Conservation (phyloP, 345 rosid species). For the Brassica napus region DNA sequence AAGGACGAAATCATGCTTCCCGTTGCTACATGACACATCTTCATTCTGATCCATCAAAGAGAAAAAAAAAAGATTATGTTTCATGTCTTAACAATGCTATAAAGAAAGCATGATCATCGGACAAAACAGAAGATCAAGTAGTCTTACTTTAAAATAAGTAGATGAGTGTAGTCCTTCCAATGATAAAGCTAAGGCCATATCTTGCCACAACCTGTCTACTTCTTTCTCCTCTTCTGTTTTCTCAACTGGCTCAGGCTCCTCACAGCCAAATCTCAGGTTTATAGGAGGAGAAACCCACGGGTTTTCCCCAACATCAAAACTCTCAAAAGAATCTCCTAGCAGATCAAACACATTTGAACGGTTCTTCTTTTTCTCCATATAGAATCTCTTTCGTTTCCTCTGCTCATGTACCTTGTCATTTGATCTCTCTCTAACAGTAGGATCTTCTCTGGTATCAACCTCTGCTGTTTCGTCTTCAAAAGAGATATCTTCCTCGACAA, state of each 20-base stretch:
- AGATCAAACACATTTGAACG: not conserved
- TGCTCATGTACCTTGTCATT: not conserved
- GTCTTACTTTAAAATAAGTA: constrained; percentile 38
- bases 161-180: constrained; percentile 31
- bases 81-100: not conserved
- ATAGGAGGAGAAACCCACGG: constrained; percentile 28
- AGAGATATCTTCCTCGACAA: constrained; percentile 7
- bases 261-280: constrained; percentile 49
- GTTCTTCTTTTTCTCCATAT: constrained; percentile 12
- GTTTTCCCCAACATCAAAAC: not conserved
- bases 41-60: constrained; percentile 23
- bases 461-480: not conserved
- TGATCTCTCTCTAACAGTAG: not conserved
- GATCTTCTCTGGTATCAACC: constrained; percentile 12
- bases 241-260: constrained; percentile 42
- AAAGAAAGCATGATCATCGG: not conserved
- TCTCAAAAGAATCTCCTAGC: not conserved
- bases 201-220: constrained; percentile 54
- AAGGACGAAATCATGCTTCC: constrained; percentile 46
- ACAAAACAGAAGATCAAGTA: not conserved
- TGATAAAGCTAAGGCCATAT: constrained; percentile 47
- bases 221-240: constrained; percentile 54
- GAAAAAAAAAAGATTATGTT: not conserved
- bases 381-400: constrained; percentile 15
- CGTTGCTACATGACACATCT: constrained; percentile 41